These are phyloP conservation scores for Mayamaea pseudoterrestris DNA, from an alignment of 108 stramenopile genomes.

Conservation along the genomic window DNA sequence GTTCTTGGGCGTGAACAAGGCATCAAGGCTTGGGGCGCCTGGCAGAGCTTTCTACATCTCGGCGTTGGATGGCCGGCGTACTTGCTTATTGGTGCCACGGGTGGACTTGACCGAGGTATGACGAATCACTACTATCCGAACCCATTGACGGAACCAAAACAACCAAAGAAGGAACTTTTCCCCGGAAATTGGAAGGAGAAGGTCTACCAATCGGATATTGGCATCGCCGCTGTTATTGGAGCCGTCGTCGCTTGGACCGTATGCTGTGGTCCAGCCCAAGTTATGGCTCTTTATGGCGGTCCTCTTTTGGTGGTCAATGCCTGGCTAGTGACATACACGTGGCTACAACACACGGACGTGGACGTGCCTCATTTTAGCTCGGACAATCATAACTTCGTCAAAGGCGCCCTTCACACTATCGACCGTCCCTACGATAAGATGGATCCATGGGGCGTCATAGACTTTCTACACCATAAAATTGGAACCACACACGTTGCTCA, in stretches of 20 bases:
- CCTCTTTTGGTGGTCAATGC: conserved; percentile 91
- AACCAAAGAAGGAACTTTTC: conserved; percentile 76
- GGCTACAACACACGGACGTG: conserved; percentile 96
- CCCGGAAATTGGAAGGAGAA: conserved; percentile 84
- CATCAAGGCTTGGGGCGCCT: conserved; percentile 48
- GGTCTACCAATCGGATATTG: conserved; percentile 82
- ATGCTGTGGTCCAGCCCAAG: conserved; percentile 59
- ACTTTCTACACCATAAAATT: conserved; percentile 94
- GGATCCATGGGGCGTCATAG: conserved; percentile 79
- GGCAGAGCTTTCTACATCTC: conserved; percentile 66
- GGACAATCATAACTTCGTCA: conserved; percentile 87
- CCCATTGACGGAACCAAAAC: conserved; percentile 49
- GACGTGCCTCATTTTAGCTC: conserved; percentile 93
- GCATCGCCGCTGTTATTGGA: conserved; percentile 70
- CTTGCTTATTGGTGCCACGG: conserved; percentile 70
- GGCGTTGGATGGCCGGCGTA: conserved; percentile 80
- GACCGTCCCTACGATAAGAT: conserved; percentile 91
- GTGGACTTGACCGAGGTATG: conserved; percentile 61
- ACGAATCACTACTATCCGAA: conserved; percentile 66
- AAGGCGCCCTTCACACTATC: conserved; percentile 94
- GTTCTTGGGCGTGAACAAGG: conserved; percentile 43
- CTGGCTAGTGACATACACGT: conserved; percentile 97
- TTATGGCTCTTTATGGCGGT: conserved; percentile 83
- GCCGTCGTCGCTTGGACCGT: conserved; percentile 43
- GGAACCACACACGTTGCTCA: conserved; percentile 95